Conservation (phyloP, 225 moss, liverwort and hornwort genomes). For the Anthoceros angustus region DNA sequence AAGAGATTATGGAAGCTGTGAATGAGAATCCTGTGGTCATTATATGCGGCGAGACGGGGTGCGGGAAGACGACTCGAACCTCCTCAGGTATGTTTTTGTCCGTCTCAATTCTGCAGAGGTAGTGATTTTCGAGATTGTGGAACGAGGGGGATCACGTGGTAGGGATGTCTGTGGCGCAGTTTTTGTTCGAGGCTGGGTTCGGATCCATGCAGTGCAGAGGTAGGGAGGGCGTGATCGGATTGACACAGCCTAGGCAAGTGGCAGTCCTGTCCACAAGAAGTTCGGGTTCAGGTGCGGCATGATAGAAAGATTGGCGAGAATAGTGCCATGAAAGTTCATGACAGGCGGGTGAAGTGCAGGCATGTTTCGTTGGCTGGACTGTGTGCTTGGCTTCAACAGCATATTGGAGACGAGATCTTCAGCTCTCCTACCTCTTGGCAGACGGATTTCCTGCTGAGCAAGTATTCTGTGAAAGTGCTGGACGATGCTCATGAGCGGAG, state of each 20-base stretch:
- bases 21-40: slow-evolving; percentile 68
- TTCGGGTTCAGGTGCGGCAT: slow-evolving; percentile 93
- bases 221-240: slow-evolving; percentile 75
- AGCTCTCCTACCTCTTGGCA: slow-evolving; percentile 11
- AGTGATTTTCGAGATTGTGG: background rate
- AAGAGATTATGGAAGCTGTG: slow-evolving; percentile 87
- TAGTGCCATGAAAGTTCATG: slow-evolving; percentile 91
- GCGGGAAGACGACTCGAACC: slow-evolving; percentile 97
- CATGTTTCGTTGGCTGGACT: slow-evolving; percentile 8
- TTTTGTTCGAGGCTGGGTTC: slow-evolving; percentile 89
- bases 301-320: slow-evolving; percentile 83
- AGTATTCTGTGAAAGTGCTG: slow-evolving; percentile 65
- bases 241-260: slow-evolving; percentile 94
- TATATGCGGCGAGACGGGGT: slow-evolving; percentile 93
- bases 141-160: background rate
- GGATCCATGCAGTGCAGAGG: slow-evolving; percentile 56
- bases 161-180: slow-evolving; percentile 26
- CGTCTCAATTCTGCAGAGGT: background rate
- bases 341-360: slow-evolving; percentile 99
- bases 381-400: background rate
- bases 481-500: slow-evolving; percentile 98
- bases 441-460: slow-evolving; percentile 83
- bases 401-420: background rate
- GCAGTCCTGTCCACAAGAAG: slow-evolving; percentile 92
- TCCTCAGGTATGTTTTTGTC: slow-evolving; percentile 52